These are phyloP conservation scores for Nyctanthes arbortristis DNA, from an alignment of 257 asterid species.

Conservation along the genomic window DNA sequence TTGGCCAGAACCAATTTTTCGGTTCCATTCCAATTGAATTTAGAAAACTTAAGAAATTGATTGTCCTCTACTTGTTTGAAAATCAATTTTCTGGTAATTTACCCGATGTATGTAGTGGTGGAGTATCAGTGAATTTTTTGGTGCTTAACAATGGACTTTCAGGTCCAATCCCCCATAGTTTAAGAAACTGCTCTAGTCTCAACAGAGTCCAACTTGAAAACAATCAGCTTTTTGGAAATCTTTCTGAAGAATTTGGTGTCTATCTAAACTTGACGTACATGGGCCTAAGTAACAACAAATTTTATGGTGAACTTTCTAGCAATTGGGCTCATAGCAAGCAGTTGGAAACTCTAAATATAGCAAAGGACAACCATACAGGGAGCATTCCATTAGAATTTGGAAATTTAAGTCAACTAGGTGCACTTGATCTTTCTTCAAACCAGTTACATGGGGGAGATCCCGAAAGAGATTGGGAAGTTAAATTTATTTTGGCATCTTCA, in stretches of 20 bases:
- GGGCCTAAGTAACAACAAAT: neutral
- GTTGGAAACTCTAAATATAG: too few relatives aligned
- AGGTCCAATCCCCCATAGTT: constrained; percentile 13
- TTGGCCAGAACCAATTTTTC: too few relatives aligned
- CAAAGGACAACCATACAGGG: too few relatives aligned
- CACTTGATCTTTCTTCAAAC: too few relatives aligned
- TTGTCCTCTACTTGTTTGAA: too few relatives aligned
- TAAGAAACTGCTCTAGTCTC: constrained; percentile 1
- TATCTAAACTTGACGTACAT: neutral
- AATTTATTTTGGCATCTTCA: constrained; percentile 7
- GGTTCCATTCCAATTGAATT: too few relatives aligned
- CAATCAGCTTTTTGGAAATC: constrained; percentile 15
- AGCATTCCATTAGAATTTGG: too few relatives aligned
- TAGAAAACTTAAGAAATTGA: too few relatives aligned
- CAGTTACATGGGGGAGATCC: constrained; percentile 24
- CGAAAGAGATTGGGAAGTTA: constrained; percentile 17
- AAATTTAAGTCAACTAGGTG: too few relatives aligned
- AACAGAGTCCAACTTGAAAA: neutral
- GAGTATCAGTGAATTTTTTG: neutral
- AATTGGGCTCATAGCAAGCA: too few relatives aligned
- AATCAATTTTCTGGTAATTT: constrained; percentile 14
- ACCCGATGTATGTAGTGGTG: constrained; percentile 11
- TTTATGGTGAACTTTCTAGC: constrained; percentile 1
- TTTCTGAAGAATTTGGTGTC: neutral
- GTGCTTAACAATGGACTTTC: constrained; percentile 10